Evolutionary conservation across 2,329 filamentous ascomycete species (phyloP), one percentile per base, ranked within the genome.

Genomic region (Pestalotiopsis fici): DNA sequence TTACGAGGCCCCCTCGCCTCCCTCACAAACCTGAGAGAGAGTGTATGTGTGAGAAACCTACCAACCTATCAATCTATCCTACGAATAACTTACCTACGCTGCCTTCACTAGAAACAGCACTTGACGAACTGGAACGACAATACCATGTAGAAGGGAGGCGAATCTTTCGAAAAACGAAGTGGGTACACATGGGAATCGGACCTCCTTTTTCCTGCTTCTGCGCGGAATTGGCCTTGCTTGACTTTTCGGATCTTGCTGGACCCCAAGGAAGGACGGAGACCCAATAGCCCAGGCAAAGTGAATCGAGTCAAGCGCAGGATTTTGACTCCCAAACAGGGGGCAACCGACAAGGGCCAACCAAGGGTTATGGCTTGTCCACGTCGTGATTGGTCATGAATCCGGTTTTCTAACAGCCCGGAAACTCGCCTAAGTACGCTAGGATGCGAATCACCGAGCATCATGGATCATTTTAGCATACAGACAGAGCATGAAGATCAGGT

Each of bases 341-440:
- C 57, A 60, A 23, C 31, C 28, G 9, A 21, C 57, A 60, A 31
- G 31, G 27, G 31, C 28, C 57, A 28, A 60, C 28, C 27, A 21
- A 35, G 57, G 57, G 27, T 50, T 15, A 18, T n/a, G 18, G 43
- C n/a, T 18, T 60, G 27, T 21, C 15, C 13, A 15, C 25, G 27
- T 37, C 11, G 25, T 60, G 57, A 60, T 60, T 60, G 57, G 57
- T 27, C 18, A 31, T 21, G 11, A 21, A 37, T 31, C 57, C 27
- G 11, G 57, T 37, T 60, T 60, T 60, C 57, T 60, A 31, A 60
- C 57, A 60, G 57, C 57, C 57, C 31, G 57, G 57, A 60, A 50
- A 60, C 57, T 60, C 28, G 57, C 31, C 57, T 37, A 60, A 60
- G 25, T 21, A 31, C 57, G 28, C 57, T 60, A 60, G 57, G 28